Conservation (phyloP, 306 rosid genomes). For the Senna tora region DNA sequence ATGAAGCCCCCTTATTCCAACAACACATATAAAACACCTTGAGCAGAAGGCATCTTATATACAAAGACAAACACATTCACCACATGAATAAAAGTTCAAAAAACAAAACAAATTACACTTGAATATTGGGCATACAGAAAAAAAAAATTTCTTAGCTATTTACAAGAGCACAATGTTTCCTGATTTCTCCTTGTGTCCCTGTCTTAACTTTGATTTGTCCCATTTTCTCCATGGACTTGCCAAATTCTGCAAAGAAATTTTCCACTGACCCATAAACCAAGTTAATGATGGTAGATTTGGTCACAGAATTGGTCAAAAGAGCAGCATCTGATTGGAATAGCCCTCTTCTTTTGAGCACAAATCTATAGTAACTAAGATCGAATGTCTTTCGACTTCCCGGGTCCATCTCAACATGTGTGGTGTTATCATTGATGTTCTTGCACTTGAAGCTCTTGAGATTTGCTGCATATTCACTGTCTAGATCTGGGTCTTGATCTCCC, state of each 20-base stretch:
- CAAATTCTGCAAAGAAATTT: slow-evolving; percentile 67
- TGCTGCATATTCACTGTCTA: slow-evolving; percentile 74
- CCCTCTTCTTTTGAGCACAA: slow-evolving; percentile 70
- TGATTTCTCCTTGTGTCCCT: slow-evolving; percentile 76
- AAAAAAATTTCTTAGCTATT: slow-evolving; percentile 54
- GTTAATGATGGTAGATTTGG: slow-evolving; percentile 50
- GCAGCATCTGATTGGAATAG: slow-evolving; percentile 82
- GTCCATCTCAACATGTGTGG: slow-evolving; percentile 77
- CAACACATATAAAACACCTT: slow-evolving; percentile 21
- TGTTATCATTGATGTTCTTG: slow-evolving; percentile 57
- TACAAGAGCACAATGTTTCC: slow-evolving; percentile 74
- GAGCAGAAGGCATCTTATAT: neutral
- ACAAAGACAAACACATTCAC: neutral
- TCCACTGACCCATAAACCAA: slow-evolving; percentile 56
- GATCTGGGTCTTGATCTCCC: slow-evolving; percentile 80
- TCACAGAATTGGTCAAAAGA: slow-evolving; percentile 53
- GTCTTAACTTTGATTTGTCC: slow-evolving; percentile 69
- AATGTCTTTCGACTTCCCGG: slow-evolving; percentile 88
- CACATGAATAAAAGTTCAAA: neutral
- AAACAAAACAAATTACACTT: slow-evolving; percentile 3
- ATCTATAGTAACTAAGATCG: slow-evolving; percentile 70
- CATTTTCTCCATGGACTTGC: slow-evolving; percentile 78
- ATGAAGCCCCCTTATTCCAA: slow-evolving; percentile 33
- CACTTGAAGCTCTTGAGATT: slow-evolving; percentile 81
- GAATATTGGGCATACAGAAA: neutral